These are phyloP conservation scores for Micractinium conductrix DNA, from an alignment of 139 green algal species.

Conservation along the genomic window DNA sequence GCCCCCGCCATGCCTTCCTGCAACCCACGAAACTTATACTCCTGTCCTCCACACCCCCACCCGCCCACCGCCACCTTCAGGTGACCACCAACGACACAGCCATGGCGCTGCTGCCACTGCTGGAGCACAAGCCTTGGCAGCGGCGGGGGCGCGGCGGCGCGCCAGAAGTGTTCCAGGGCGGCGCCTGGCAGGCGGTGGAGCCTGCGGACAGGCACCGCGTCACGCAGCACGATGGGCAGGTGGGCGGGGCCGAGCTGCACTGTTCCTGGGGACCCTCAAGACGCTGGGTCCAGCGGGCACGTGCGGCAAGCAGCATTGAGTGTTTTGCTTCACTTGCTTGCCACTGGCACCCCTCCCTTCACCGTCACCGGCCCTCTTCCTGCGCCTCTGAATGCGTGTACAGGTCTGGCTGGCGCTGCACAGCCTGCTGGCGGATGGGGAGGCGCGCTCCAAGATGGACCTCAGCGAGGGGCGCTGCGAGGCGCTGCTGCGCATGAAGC, in stretches of 20 bases:
- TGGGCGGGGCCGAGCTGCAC: conserved; percentile 27
- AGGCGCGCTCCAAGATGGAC: conserved; percentile 71
- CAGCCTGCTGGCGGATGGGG: conserved; percentile 85
- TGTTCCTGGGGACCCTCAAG: no score
- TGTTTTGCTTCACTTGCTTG: no score
- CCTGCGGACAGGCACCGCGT: conserved; percentile 73
- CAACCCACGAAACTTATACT: neutral
- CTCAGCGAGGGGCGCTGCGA: conserved; percentile 74
- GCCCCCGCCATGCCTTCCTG: neutral
- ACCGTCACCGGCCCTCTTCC: neutral
- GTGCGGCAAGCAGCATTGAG: no score
- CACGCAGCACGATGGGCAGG: conserved; percentile 76
- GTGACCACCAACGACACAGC: conserved; percentile 75
- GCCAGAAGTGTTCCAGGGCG: conserved; percentile 59
- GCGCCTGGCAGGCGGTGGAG: conserved; percentile 65
- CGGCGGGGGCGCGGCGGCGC: conserved; percentile 11
- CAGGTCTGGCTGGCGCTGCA: conserved; percentile 90
- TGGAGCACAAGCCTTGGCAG: conserved; percentile 81
- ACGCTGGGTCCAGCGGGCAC: no score
- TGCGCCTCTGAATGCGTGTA: no score
- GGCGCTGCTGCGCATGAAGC: conserved; percentile 65
- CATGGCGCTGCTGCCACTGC: conserved; percentile 82
- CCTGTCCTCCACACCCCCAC: neutral
- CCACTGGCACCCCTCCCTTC: neutral
- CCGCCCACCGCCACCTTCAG: conserved; percentile 21